Evolutionary conservation across 2,329 filamentous ascomycete species (phyloP), one percentile per base, ranked within the genome.

Genomic region (Nemania diffusa): DNA sequence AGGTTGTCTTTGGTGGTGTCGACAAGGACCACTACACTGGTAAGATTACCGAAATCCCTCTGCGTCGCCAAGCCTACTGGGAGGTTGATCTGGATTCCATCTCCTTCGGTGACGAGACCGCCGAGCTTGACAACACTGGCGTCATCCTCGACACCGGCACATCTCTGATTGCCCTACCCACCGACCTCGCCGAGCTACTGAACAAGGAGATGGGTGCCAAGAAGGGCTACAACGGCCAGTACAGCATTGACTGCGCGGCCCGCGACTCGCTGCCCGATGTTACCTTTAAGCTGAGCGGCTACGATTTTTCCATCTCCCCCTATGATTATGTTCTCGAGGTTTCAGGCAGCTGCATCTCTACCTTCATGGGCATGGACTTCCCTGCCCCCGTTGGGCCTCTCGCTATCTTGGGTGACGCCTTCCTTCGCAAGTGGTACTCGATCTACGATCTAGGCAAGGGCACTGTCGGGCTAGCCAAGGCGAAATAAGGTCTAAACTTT

Each of bases 1-100:
- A 94, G 83, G 94, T 90, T 68, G 90, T 91, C 73, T 99, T 99
- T 73, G 95, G 95, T 80, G 95, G 95, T 73, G 82, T 97, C 69
- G 91, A 98, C 81, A 84, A 93, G 83, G 84, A 85, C 78, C 93
- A 96, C 85, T 90, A 86, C 80, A 90, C 87, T 44, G 96, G 96
- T 77, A 91, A 98, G 81, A 88, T 99, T 76, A 92, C 90, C 79
- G 97, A 94, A 81, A 93, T 99, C 74, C 96, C 96, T 62, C 89
- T 99, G 74, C 93, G 96, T 81, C 93, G 96, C 80, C 98, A 98
- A 91, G 96, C 96, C 57, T 99, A 99, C 88, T 99, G 96, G 96
- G 96, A 99, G 87, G 95, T 99, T 63, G 94, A 98, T 77, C 90
- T 99, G 69, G 91, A 98, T 77, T 87, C 93, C 71, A 96, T 99